phyloP scores from a whole-genome alignment of 208 protist species.

The Leishmania turanica region DNA sequence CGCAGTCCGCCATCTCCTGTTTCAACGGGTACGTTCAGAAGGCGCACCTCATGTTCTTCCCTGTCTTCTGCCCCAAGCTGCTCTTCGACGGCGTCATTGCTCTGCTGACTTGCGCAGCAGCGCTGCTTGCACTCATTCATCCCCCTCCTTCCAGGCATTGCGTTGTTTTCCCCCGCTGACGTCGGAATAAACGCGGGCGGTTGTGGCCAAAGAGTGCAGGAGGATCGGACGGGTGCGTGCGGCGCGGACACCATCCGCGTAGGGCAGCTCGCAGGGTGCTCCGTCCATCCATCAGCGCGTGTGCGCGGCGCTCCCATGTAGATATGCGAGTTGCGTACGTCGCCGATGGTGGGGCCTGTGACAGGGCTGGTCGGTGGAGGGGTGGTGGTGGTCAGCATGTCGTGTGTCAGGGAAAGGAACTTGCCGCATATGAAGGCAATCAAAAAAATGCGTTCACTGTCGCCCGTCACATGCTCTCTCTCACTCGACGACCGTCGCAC shows the following conservation, averaged over 20 bases:
- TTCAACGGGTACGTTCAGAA: constrained; percentile 74
- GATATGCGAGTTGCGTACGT: too few relatives aligned
- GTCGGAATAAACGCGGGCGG: neutral
- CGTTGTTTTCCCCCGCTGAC: neutral
- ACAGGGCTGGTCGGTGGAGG: too few relatives aligned
- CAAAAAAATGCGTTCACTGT: neutral
- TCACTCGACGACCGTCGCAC: neutral
- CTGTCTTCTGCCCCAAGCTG: constrained; percentile 86
- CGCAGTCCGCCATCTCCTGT: constrained; percentile 47
- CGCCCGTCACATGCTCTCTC: neutral
- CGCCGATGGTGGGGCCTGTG: neutral
- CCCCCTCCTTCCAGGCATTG: neutral
- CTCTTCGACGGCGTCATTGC: constrained; percentile 68
- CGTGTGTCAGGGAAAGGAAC: neutral
- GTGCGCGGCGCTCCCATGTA: neutral
- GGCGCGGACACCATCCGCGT: neutral
- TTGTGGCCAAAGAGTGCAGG: neutral
- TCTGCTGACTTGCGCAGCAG: constrained; percentile 28
- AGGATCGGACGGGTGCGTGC: neutral
- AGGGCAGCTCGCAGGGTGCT: neutral
- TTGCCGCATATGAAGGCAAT: too few relatives aligned
- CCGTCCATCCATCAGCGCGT: neutral
- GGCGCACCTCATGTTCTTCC: constrained; percentile 84
- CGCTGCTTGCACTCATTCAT: neutral
- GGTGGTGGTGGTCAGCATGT: too few relatives aligned